These are phyloP conservation scores for Leccinum subgranulosum DNA, from an alignment of 768 basidiomycete species.

Conservation along the genomic window DNA sequence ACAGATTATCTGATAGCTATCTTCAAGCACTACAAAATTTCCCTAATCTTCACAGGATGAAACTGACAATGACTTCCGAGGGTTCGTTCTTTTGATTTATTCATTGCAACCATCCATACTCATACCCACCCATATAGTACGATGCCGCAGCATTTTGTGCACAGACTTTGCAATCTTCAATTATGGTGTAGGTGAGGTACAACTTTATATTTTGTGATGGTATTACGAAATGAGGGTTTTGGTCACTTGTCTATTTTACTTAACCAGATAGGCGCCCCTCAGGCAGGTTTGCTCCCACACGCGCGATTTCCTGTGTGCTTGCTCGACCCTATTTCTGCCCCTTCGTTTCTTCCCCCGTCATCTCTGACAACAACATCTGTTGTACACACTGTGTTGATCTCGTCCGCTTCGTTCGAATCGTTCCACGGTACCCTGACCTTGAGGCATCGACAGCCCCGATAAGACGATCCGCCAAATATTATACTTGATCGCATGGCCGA, in stretches of 20 bases:
- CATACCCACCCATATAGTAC: background rate
- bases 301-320: slow-evolving; percentile 38
- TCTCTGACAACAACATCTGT: slow-evolving; percentile 24
- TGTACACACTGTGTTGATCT: slow-evolving; percentile 17
- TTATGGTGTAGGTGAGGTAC: background rate
- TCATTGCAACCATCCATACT: background rate
- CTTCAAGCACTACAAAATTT: too few species aligned
- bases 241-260: background rate
- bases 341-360: slow-evolving; percentile 42
- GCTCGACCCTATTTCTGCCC: slow-evolving; percentile 37
- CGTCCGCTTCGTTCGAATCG: slow-evolving; percentile 23
- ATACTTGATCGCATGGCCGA: slow-evolving; percentile 54
- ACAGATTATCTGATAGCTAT: background rate
- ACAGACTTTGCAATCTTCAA: background rate
- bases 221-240: background rate
- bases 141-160: background rate
- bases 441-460: slow-evolving; percentile 28
- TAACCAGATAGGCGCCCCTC: background rate
- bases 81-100: background rate
- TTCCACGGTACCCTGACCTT: slow-evolving; percentile 16
- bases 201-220: background rate
- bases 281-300: slow-evolving; percentile 45
- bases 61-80: background rate
- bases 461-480: slow-evolving; percentile 15
- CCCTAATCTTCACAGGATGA: background rate